A percentile compares a stretch with the other conserved stretches of the same genome.
Conservation (phyloP, 2,329 filamentous ascomycete genomes). For the Xylariaceae sp. region DNA sequence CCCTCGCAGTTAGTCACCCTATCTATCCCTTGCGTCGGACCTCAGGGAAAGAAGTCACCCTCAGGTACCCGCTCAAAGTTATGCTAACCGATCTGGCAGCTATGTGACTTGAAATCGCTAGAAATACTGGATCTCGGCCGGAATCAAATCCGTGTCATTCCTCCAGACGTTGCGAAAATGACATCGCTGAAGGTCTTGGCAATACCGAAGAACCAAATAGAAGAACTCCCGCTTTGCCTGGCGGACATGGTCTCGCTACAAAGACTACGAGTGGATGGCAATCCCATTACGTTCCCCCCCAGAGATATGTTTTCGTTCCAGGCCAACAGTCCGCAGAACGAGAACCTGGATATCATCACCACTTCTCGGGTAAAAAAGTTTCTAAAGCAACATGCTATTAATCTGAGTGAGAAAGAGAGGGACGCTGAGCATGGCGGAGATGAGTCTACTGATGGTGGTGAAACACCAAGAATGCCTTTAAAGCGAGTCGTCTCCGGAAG, state of each 20-base stretch:
- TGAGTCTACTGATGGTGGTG: conserved; percentile 68
- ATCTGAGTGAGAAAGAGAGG: conserved; percentile 43
- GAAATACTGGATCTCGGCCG: conserved; percentile 91
- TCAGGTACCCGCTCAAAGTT: not conserved
- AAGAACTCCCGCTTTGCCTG: conserved; percentile 76
- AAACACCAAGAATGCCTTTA: conserved; percentile 70
- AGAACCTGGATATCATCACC: conserved; percentile 57
- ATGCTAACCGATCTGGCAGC: conserved; percentile 45
- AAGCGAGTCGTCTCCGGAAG: conserved; percentile 61
- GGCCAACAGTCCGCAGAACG: conserved; percentile 52
- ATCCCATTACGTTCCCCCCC: conserved; percentile 77
- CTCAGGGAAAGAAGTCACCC: too few relatives aligned
- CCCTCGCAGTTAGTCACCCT: conserved; percentile 45
- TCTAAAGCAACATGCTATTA: conserved; percentile 48
- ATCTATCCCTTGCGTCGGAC: conserved; percentile 5
- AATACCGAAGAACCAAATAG: conserved; percentile 80
- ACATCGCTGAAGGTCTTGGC: conserved; percentile 86
- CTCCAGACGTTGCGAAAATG: conserved; percentile 74
- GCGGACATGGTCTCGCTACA: conserved; percentile 88
- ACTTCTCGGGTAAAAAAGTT: conserved; percentile 61
- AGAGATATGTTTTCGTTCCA: conserved; percentile 62
- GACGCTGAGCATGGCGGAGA: conserved; percentile 56
- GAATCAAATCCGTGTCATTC: conserved; percentile 76
- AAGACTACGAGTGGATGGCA: conserved; percentile 85
- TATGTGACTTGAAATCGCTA: conserved; percentile 79